Base-by-base conservation (phyloP, 2,329 filamentous ascomycete species). In the Aspergillus brunneoviolaceus region DNA sequence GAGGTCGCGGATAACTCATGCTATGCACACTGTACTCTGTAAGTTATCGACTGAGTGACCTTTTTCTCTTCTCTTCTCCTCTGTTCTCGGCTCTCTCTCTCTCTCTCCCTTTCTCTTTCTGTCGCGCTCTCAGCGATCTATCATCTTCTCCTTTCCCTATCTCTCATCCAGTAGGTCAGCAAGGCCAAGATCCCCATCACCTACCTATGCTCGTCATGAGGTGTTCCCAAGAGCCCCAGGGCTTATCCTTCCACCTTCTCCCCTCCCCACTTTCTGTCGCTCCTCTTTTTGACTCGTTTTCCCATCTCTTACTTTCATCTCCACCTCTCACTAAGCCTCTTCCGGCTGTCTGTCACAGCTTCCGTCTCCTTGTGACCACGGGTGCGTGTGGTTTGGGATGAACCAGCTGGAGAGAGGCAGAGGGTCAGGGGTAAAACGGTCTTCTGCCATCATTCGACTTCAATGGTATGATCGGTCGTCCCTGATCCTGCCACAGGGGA, bases 291-390 rank as follows among this genome's bases (percentile, higher is more conserved):
- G 25, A 33, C 16, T 50, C 29, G 31, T 19, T 55, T 52, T 47
- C 47, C 51, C 51, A 57, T 49, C 33, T 39, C 49, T 48, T 50
- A 33, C 57, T 55, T 31, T n/a, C 49, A n/a, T 49, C 31, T 21
- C 49, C 59, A 50, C 49, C 58, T 56, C 56, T 54, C 47, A 60
- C 63, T 63, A 60, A 49, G 29, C 55, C 57, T 12, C 42, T 52
- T 61, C 19, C 50, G 59, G 60, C 33, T 52, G 48, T 56, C 57
- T 65, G 62, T 66, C 58, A 65, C 62, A 61, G 59, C 58, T 35
- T 35, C 33, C 33, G 14, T 16, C 33, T 59, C 53, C 56, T 51
- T 53, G 58, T 59, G 61, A 60, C 64, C 64, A 65, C 59, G 63
- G 64, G 57, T 57, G 55, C 29, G 25, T 51, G 42, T 50, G 57